Evolutionary conservation across 192 early-diverging fungal genomes (phyloP).

Genomic region (Podila epicladia): DNA sequence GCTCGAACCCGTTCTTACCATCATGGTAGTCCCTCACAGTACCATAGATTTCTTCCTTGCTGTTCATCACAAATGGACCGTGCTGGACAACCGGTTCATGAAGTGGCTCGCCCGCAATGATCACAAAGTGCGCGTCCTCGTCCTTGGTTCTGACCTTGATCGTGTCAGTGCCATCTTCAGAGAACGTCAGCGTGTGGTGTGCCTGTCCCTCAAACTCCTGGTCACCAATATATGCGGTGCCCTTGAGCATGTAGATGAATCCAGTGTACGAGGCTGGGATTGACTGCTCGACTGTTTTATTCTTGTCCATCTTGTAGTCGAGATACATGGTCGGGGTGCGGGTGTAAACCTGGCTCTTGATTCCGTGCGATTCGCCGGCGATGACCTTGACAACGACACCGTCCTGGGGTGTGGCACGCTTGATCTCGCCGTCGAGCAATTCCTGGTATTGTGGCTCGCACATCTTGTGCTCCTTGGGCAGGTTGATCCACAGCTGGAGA

Average conservation of each 20-base stretch:
- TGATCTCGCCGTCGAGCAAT: slow-evolving; percentile 42
- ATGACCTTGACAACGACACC: slow-evolving; percentile 41
- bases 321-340: slow-evolving; percentile 38
- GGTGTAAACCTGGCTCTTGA: slow-evolving; percentile 6
- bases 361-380: neutral
- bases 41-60: slow-evolving; percentile 59
- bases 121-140: slow-evolving; percentile 14
- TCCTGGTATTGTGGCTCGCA: slow-evolving; percentile 60
- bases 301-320: slow-evolving; percentile 23
- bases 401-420: slow-evolving; percentile 15
- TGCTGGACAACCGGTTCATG: slow-evolving; percentile 60
- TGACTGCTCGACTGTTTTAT: slow-evolving; percentile 10
- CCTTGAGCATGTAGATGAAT: slow-evolving; percentile 33
- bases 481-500: slow-evolving; percentile 77
- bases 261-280: slow-evolving; percentile 16
- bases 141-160: slow-evolving; percentile 29
- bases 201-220: slow-evolving; percentile 20
- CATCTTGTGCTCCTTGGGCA: slow-evolving; percentile 68
- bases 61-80: slow-evolving; percentile 76
- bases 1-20: slow-evolving; percentile 72
- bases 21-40: slow-evolving; percentile 66
- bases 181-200: neutral
- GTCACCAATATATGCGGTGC: slow-evolving; percentile 17
- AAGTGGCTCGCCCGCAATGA: slow-evolving; percentile 58
- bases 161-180: neutral